Evolutionary conservation across 148 eudicot genomes (phyloP), one percentile per base, ranked within the genome.

Genomic region (Rhododendron mucronatum): DNA sequence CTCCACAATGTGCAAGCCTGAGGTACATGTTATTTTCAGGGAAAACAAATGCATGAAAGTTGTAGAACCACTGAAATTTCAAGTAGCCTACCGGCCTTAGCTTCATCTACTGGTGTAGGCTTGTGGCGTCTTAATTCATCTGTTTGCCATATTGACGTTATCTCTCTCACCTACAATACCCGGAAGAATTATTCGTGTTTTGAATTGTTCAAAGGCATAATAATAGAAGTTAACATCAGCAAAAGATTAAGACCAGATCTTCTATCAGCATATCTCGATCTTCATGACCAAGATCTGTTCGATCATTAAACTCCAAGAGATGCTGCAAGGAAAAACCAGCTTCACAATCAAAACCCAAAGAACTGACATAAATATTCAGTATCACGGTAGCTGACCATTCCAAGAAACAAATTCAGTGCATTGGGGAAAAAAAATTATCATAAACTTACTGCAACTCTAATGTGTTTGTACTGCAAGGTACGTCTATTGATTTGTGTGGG

Each of bases 61-160:
- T 51, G 59, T 33, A 41, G 39, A 45, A 71, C 5, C 30, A 37
- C 45, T 9, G 41, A 83, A 80, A 81, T 47, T 71, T 63, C 55
- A 78, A 86, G 81, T 65, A 87, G 69, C 37, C 87, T 90, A 93
- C 99, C 99, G 80, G 98, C 94, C 88, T 95, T 94, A 77, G 99
- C 99, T 93, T 96, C 99, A 92, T 96, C 99, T 67, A 95, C 99
- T 44, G 98, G 99, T 84, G 98, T 96, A 86, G 99, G 99, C 81
- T 92, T 93, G 88, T 94, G 99, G 86, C 98, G 92, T 89, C 99
- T 91, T 21, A 96, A 94, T 87, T 96, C 96, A 92, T 96, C 99
- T 77, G 99, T 96, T 90, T 95, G 96, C 99, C 99, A 96, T 86
- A 96, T 93, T 13, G 98, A 95, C 35, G 94, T 93, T 87, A 95